Conservation (phyloP, 2,329 filamentous ascomycete species). For the Whalleya microplaca region DNA sequence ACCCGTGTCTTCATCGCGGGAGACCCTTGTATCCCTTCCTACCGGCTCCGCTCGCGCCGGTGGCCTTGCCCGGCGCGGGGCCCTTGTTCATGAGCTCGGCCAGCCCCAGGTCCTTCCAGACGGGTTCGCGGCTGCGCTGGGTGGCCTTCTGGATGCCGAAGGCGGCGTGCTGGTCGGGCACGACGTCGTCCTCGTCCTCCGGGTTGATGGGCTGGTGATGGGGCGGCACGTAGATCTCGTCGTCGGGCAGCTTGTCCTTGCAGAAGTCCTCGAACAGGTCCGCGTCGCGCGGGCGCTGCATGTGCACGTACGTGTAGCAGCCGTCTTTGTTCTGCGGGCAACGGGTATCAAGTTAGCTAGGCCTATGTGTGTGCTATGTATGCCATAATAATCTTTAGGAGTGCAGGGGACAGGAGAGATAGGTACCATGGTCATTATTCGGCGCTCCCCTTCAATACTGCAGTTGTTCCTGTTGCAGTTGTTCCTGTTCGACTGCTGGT, state of each 20-base stretch:
- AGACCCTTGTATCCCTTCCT: conserved; percentile 34
- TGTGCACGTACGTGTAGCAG: conserved; percentile 74
- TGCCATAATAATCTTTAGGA: background rate
- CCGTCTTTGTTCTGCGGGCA: conserved; percentile 70
- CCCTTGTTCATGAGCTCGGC: conserved; percentile 68
- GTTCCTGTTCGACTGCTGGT: background rate
- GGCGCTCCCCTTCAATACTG: too few species aligned
- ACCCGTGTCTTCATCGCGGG: conserved; percentile 36
- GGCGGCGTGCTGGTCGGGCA: conserved; percentile 84
- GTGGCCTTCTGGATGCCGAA: conserved; percentile 85
- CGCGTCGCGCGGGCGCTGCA: conserved; percentile 71
- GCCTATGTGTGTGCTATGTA: background rate
- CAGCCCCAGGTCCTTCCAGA: conserved; percentile 81
- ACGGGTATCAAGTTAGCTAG: conserved; percentile 5
- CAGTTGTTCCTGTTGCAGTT: background rate
- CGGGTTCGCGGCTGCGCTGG: conserved; percentile 69
- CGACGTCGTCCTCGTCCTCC: conserved; percentile 86
- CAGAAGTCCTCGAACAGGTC: conserved; percentile 81
- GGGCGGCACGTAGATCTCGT: conserved; percentile 81
- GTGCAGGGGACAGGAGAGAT: background rate
- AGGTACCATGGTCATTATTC: conserved; percentile 19
- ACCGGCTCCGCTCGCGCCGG: conserved; percentile 13
- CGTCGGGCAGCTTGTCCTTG: conserved; percentile 70
- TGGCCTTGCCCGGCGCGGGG: conserved; percentile 40
- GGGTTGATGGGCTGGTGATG: conserved; percentile 83